Percentiles rank a stretch among this genome's conserved stretches.
Evolutionary conservation across 164 flowering plant species (phyloP).

Genomic region (Aristolochia fimbriata): DNA sequence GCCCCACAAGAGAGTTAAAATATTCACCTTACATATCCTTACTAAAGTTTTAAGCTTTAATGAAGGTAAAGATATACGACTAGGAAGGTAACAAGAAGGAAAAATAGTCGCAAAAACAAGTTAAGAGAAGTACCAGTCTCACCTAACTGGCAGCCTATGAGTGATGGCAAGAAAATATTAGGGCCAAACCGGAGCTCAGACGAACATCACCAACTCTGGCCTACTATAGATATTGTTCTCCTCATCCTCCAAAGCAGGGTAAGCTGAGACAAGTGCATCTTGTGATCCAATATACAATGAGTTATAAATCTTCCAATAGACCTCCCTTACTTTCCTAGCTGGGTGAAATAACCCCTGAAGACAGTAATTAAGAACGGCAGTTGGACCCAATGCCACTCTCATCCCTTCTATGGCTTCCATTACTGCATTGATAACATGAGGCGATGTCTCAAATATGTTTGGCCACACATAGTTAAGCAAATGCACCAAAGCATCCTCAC

Average conservation of each 20-base stretch:
- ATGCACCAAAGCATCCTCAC: constrained; percentile 91
- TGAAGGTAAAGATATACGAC: too few species aligned
- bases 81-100: too few species aligned
- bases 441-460: constrained; percentile 96
- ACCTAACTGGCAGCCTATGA: too few species aligned
- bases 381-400: constrained; percentile 95
- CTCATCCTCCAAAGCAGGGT: constrained; percentile 78
- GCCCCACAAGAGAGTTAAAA: too few species aligned
- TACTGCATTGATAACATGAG: constrained; percentile 95
- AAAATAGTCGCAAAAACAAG: too few species aligned
- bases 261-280: constrained; percentile 88
- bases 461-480: constrained; percentile 89
- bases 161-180: too few species aligned
- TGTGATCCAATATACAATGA: constrained; percentile 90
- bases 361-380: constrained; percentile 82
- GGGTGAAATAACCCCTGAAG: constrained; percentile 93
- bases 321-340: constrained; percentile 93
- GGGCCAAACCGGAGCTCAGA: constrained; percentile 9
- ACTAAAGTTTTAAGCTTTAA: too few species aligned
- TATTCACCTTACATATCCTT: too few species aligned
- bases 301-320: constrained; percentile 96
- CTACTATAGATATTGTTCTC: constrained; percentile 56
- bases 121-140: too few species aligned
- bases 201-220: constrained; percentile 79
- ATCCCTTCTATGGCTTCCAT: constrained; percentile 99